Conservation (phyloP, 345 rosid species). For the Arabis hirsuta region DNA sequence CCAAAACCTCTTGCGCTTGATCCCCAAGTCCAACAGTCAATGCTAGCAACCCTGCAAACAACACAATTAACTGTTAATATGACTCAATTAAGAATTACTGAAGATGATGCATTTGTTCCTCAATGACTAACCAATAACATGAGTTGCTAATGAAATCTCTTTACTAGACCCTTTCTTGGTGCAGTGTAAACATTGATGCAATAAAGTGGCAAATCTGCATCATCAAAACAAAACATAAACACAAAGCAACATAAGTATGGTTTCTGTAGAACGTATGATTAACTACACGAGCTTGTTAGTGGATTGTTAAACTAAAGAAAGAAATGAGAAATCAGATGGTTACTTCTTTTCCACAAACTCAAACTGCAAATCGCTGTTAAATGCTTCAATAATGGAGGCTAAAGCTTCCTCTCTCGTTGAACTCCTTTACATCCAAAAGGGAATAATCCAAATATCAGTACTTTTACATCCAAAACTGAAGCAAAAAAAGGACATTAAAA, state of each 20-base stretch:
- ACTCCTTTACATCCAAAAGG: constrained; percentile 57
- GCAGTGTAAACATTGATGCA: constrained; percentile 70
- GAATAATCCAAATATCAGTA: constrained; percentile 13
- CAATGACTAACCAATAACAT: constrained; percentile 53
- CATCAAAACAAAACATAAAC: background rate
- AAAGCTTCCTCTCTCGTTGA: constrained; percentile 87
- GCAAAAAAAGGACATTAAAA: background rate
- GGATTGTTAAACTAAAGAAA: background rate
- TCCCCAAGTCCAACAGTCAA: constrained; percentile 76
- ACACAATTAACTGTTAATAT: constrained; percentile 9
- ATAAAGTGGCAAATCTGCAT: constrained; percentile 79
- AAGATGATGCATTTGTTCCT: constrained; percentile 11
- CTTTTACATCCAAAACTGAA: background rate
- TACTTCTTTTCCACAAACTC: constrained; percentile 86
- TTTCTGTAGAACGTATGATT: background rate
- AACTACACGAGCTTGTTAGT: background rate
- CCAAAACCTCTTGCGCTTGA: constrained; percentile 65
- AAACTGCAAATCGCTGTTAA: constrained; percentile 67
- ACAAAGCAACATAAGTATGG: too few relatives aligned
- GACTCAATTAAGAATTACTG: background rate
- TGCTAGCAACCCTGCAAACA: constrained; percentile 73
- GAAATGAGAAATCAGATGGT: constrained; percentile 24
- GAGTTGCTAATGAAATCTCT: constrained; percentile 77
- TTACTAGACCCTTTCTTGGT: constrained; percentile 74
- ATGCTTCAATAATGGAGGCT: constrained; percentile 67